Evolutionary conservation across 108 stramenopile genomes (phyloP), one percentile per base, ranked within the genome.

Genomic region (Hondaea fermentalgiana): DNA sequence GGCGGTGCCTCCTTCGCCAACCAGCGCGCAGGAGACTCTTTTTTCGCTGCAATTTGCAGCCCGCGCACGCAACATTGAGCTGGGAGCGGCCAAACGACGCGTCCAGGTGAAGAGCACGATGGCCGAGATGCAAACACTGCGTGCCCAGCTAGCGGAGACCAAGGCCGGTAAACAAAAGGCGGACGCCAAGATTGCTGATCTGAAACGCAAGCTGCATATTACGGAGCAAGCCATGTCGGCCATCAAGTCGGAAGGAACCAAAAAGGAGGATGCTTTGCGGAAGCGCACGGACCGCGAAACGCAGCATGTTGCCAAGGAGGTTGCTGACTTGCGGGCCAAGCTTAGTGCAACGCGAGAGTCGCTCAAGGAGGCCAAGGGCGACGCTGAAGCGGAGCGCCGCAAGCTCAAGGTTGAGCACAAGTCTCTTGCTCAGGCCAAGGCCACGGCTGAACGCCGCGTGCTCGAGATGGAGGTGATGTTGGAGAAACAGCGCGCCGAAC

Each of bases 11-110:
- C 90, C 91, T 5, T 45, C 90, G 6, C 44, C 72, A 44, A 89
- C 72, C 60, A 91, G 91, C 72, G 64, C 72, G 16, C 90, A 91
- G 19, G 91, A 92, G 49, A 91, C 90, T 28, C 90, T 93, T 87
- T 87, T 90, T 23, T 87, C 90, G 16, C 87, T 93, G 72, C 90
- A 91, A 72, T 93, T 91, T 49, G 92, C 92, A 5, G 44, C 51
- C 23, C 72, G 92, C 17, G 91, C 90, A 4, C 87, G 90, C 59
- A 60, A 64, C 58, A 91, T 93, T 59, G 83, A 87, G 51, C 76
- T 83, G 10, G 76, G 76, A 2, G 23, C 76, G 19, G 76, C 76
- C 17, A 83, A 83, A 28, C 76, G 76, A 8, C 45, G 51, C n/a
- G 76, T 83, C 49, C 76, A 83, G 51, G 76, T 83, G 3, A 90